Evolutionary conservation across 345 rosid genomes (phyloP).

Genomic region (Brassica napus): Da-Ae NC_063436.1:5868501-5869000

Average conservation of each 20-base stretch:
- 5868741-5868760: neutral
- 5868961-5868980: neutral
- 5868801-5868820: neutral
- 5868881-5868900: no score
- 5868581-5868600: neutral
- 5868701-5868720: neutral
- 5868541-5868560: neutral
- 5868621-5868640: neutral
- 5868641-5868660: neutral
- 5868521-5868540: neutral
- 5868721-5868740: neutral
- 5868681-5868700: neutral
- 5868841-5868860: neutral
- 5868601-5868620: neutral
- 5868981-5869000: neutral
- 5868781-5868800: neutral
- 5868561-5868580: neutral
- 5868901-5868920: neutral
- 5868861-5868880: neutral
- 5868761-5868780: neutral
- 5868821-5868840: neutral
- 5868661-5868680: neutral
- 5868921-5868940: neutral
- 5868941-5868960: neutral
- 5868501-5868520: neutral